phyloP scores from a whole-genome alignment of 768 basidiomycete species.

The Leccinum fibrillosum region DNA sequence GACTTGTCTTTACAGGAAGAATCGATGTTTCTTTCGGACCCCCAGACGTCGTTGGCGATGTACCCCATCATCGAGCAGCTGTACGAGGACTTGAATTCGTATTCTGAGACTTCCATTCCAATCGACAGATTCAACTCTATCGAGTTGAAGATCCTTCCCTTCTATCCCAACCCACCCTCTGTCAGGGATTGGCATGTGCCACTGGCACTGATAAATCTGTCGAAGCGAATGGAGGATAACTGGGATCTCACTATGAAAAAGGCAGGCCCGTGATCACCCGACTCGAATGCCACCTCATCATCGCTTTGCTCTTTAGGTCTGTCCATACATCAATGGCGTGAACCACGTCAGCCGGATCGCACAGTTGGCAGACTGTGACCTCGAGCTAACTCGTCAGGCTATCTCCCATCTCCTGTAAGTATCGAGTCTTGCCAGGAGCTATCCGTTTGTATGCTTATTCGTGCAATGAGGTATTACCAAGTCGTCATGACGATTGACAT shows the following conservation, averaged over 20 bases:
- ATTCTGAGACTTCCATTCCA: conserved; percentile 91
- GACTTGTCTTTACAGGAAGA: conserved; percentile 60
- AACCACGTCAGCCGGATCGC: conserved; percentile 92
- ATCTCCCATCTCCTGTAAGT: conserved; percentile 89
- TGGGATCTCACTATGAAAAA: conserved; percentile 97
- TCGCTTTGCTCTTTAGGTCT: conserved; percentile 43
- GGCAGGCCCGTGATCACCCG: conserved; percentile 37
- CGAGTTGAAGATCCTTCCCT: conserved; percentile 94
- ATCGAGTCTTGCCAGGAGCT: background rate
- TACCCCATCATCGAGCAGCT: conserved; percentile 91
- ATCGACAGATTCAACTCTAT: conserved; percentile 93
- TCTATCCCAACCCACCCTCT: conserved; percentile 88
- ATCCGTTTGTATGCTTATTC: conserved; percentile 3
- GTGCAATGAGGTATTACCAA: conserved; percentile 78
- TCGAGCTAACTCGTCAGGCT: conserved; percentile 76
- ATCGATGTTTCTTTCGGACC: conserved; percentile 79
- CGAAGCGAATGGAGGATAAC: conserved; percentile 78
- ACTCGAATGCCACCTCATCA: conserved; percentile 1
- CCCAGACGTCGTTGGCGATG: conserved; percentile 61
- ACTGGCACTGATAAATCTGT: conserved; percentile 79
- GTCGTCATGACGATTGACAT: conserved; percentile 96
- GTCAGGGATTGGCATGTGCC: conserved; percentile 97
- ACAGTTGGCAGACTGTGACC: conserved; percentile 84
- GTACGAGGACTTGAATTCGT: conserved; percentile 96
- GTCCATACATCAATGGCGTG: conserved; percentile 81